Conservation (phyloP, 257 asterid species). For the Craterostigma plantagineum region DNA sequence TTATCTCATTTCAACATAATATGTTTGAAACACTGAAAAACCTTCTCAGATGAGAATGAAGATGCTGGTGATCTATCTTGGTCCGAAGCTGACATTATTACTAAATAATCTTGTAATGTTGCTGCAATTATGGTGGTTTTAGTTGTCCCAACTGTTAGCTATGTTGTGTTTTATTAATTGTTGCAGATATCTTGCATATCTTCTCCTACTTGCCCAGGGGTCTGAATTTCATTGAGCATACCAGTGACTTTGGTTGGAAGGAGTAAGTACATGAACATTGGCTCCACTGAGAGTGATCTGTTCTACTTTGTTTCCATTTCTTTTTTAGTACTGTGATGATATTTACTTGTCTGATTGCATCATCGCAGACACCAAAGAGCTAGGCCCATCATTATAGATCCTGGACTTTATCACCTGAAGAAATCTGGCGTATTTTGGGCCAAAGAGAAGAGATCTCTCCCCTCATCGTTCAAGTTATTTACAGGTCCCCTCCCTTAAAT, state of each 20-base stretch:
- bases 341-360: slow-evolving; percentile 3
- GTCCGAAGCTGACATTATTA: slow-evolving; percentile 2
- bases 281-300: no score
- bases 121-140: no score
- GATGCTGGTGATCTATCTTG: slow-evolving; percentile 1
- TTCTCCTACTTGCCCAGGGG: slow-evolving; percentile 96
- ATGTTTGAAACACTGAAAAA: no score
- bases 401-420: slow-evolving; percentile 75
- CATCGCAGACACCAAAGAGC: slow-evolving; percentile 61
- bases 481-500: slow-evolving; percentile 27
- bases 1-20: no score
- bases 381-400: slow-evolving; percentile 74
- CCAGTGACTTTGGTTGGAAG: slow-evolving; percentile 91
- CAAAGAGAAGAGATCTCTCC: slow-evolving; percentile 75
- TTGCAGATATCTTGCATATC: slow-evolving; percentile 76
- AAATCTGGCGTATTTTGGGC: slow-evolving; percentile 97
- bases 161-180: slow-evolving; percentile 7
- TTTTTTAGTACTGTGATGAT: slow-evolving; percentile 6
- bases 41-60: background rate
- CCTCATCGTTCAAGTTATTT: slow-evolving; percentile 81
- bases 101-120: no score
- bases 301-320: no score
- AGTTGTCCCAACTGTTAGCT: no score
- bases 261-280: slow-evolving; percentile 47
- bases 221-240: slow-evolving; percentile 86